These are phyloP conservation scores for Vitis hybrid DNA, from an alignment of 177 flowering plant genomes.

Conservation along the genomic window DNA sequence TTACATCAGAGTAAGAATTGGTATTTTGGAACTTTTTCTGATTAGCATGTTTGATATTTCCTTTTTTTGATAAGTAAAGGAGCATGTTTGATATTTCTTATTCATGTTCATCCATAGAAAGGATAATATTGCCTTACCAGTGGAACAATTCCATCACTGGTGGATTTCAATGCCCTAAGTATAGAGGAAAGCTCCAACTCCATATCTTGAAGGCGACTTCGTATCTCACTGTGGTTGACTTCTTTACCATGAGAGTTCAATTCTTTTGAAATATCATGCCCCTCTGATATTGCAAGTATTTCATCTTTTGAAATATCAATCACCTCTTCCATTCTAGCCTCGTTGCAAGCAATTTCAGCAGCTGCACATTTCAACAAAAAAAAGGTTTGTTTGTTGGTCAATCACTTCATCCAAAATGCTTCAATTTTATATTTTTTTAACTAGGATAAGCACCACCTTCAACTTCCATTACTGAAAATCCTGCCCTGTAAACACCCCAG, in stretches of 20 bases:
- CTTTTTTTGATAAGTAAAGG: no score
- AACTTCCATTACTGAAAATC: slow-evolving; percentile 35
- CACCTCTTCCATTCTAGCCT: slow-evolving; percentile 7
- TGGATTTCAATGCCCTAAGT: slow-evolving; percentile 48
- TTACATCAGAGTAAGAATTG: no score
- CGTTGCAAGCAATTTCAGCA: slow-evolving; percentile 39
- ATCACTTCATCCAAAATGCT: not conserved
- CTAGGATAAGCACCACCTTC: slow-evolving; percentile 41
- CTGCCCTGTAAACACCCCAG: slow-evolving; percentile 57
- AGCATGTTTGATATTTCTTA: no score
- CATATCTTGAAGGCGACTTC: slow-evolving; percentile 51
- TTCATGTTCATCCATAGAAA: not conserved
- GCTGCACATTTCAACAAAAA: slow-evolving; percentile 28
- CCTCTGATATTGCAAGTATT: slow-evolving; percentile 15
- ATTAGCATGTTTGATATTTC: no score
- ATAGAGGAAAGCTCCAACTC: slow-evolving; percentile 68
- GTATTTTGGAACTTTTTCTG: no score
- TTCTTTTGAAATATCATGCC: slow-evolving; percentile 16
- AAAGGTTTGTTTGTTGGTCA: not conserved
- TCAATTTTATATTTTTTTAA: slow-evolving; percentile 1
- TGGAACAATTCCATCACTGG: slow-evolving; percentile 19
- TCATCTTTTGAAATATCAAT: slow-evolving; percentile 18
- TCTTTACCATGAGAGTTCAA: slow-evolving; percentile 15
- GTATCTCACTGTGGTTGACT: slow-evolving; percentile 29
- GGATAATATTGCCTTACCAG: slow-evolving; percentile 20